Conservation (phyloP, 1,139 yeast species). For the Suhomyces wounanorum region DNA sequence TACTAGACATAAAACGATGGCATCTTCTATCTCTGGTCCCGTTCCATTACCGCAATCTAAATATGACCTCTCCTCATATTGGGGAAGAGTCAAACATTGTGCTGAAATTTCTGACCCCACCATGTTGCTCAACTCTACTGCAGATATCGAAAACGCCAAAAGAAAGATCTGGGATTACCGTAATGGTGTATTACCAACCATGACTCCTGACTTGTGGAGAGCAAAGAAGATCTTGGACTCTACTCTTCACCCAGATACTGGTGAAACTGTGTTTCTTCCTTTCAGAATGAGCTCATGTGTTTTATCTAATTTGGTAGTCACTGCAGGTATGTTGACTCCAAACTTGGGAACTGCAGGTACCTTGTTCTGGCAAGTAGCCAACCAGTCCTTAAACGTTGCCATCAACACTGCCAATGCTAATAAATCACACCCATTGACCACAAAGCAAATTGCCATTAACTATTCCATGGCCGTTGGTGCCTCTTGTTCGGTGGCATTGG, state of each 20-base stretch:
- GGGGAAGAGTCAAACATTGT: constrained; percentile 94
- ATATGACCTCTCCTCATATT: constrained; percentile 76
- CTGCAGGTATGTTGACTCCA: constrained; percentile 97
- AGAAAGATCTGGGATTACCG: constrained; percentile 68
- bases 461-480: constrained; percentile 90
- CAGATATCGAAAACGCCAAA: constrained; percentile 67
- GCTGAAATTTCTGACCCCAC: constrained; percentile 91
- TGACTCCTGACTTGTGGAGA: constrained; percentile 86
- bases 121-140: constrained; percentile 73
- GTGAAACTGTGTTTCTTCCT: constrained; percentile 87
- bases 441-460: constrained; percentile 71
- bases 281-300: constrained; percentile 98
- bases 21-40: constrained; percentile 83
- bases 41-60: constrained; percentile 75
- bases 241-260: constrained; percentile 92
- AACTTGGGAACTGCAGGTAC: constrained; percentile 89
- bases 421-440: constrained; percentile 87
- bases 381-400: constrained; percentile 94
- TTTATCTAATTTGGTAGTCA: constrained; percentile 86
- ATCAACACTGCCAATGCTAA: constrained; percentile 95
- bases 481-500: constrained; percentile 92
- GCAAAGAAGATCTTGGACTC: constrained; percentile 87
- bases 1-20: constrained; percentile 48
- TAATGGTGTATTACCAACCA: constrained; percentile 59
- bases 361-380: constrained; percentile 94